Conservation (phyloP, 1,139 yeast genomes). For the Saccharomycopsis crataegensis region DNA sequence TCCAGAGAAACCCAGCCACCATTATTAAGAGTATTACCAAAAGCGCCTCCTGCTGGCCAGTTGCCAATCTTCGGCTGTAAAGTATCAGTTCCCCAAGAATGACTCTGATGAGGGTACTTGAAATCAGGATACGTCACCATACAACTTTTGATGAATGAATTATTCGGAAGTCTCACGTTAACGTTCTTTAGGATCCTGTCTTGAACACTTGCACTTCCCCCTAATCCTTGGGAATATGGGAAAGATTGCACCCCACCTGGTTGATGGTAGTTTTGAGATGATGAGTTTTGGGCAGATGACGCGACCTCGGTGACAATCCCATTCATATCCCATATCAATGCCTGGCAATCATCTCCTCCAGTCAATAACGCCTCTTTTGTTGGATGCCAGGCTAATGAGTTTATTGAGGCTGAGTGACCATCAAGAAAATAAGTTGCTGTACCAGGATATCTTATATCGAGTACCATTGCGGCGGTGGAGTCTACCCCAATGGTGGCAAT, state of each 20-base stretch:
- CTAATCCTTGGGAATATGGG: not conserved
- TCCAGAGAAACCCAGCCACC: constrained; percentile 46
- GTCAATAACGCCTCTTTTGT: constrained; percentile 51
- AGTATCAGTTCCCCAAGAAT: no score
- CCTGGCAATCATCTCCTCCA: constrained; percentile 90
- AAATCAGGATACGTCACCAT: constrained; percentile 36
- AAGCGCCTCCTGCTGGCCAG: no score
- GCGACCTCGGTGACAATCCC: not conserved
- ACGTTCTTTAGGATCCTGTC: no score
- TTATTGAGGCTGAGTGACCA: constrained; percentile 63
- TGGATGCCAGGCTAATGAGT: constrained; percentile 83
- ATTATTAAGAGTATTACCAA: no score
- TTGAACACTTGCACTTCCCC: not conserved
- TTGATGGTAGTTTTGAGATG: not conserved
- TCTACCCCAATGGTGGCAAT: constrained; percentile 77
- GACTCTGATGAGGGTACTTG: constrained; percentile 34
- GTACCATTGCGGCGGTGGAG: constrained; percentile 55
- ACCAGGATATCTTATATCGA: constrained; percentile 89
- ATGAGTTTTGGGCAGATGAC: not conserved
- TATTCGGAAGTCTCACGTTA: no score
- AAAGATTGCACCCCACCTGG: not conserved
- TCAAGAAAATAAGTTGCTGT: constrained; percentile 62
- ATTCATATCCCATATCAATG: constrained; percentile 64
- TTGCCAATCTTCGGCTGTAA: no score
- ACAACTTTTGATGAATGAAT: not conserved